Evolutionary conservation across 257 asterid genomes (phyloP).

Genomic region (Solanum habrochaites): DNA sequence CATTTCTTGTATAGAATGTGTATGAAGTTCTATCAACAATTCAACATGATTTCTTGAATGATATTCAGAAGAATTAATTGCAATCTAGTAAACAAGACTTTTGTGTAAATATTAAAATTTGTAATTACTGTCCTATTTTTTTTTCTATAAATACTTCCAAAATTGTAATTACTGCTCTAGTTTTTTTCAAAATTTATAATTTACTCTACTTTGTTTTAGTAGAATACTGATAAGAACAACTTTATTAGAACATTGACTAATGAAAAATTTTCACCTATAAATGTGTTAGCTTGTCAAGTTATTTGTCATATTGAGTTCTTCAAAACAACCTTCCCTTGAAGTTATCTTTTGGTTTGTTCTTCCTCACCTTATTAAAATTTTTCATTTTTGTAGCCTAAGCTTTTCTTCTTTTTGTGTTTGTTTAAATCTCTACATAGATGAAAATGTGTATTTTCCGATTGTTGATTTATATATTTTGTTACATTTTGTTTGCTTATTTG

Average conservation of each 20-base stretch:
- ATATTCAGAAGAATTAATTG: neutral
- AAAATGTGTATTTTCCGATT: neutral
- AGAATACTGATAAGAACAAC: slow-evolving; percentile 16
- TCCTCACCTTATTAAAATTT: neutral
- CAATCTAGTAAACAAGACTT: neutral
- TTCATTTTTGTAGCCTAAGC: neutral
- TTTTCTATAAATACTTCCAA: neutral
- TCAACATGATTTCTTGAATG: neutral
- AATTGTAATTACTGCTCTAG: neutral
- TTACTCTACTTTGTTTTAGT: slow-evolving; percentile 10
- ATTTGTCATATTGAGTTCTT: neutral
- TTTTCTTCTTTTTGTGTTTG: neutral
- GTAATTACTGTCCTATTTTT: neutral
- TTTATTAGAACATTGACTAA: slow-evolving; percentile 7
- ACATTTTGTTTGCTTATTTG: neutral
- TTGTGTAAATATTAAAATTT: slow-evolving; percentile 13
- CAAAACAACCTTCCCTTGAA: neutral
- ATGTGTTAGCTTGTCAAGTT: neutral
- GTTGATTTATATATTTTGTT: neutral
- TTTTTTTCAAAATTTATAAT: slow-evolving; percentile 14
- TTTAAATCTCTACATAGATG: neutral
- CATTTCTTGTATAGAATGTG: slow-evolving; percentile 15
- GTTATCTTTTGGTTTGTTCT: neutral
- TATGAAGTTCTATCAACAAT: neutral
- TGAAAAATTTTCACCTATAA: neutral